These are phyloP conservation scores for Plicaturopsis crispa DNA, from an alignment of 768 basidiomycete genomes.

Conservation along the genomic window DNA sequence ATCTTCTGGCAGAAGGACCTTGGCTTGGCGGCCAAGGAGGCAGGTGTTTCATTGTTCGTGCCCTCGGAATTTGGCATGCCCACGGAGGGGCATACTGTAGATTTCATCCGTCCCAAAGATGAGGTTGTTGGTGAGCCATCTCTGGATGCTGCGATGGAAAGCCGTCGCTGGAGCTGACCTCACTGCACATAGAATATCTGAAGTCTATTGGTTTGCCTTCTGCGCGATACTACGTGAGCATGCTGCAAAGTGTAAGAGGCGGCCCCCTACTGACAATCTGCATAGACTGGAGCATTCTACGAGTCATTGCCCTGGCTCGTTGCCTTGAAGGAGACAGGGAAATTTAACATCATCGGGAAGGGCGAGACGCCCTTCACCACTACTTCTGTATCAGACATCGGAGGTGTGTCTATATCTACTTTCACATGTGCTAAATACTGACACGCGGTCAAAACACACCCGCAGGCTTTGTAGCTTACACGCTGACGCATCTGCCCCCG, in stretches of 20 bases:
- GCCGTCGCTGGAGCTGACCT: no score
- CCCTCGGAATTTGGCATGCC: constrained; percentile 28
- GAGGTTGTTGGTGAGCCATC: no score
- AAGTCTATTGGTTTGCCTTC: constrained; percentile 21
- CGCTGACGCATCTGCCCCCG: constrained; percentile 21
- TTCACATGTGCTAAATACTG: no score
- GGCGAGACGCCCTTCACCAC: constrained; percentile 22
- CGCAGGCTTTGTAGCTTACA: constrained; percentile 26
- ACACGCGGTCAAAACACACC: no score
- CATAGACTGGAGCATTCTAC: constrained; percentile 24
- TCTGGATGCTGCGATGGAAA: no score
- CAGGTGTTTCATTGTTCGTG: constrained; percentile 30
- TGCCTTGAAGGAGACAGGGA: constrained; percentile 16
- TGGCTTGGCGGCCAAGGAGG: constrained; percentile 27
- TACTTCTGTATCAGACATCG: constrained; percentile 24
- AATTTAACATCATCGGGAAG: constrained; percentile 23
- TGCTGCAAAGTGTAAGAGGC: no score
- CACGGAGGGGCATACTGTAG: background rate
- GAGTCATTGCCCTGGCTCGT: constrained; percentile 22
- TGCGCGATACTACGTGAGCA: constrained; percentile 24
- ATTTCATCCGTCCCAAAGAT: no score
- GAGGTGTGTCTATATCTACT: no score
- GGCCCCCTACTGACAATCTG: no score
- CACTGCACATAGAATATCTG: constrained; percentile 20
- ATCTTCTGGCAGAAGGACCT: constrained; percentile 17